Evolutionary conservation across 2,329 filamentous ascomycete genomes (phyloP), one percentile per base, ranked within the genome.

Genomic region (Cordyceps javanica): DNA sequence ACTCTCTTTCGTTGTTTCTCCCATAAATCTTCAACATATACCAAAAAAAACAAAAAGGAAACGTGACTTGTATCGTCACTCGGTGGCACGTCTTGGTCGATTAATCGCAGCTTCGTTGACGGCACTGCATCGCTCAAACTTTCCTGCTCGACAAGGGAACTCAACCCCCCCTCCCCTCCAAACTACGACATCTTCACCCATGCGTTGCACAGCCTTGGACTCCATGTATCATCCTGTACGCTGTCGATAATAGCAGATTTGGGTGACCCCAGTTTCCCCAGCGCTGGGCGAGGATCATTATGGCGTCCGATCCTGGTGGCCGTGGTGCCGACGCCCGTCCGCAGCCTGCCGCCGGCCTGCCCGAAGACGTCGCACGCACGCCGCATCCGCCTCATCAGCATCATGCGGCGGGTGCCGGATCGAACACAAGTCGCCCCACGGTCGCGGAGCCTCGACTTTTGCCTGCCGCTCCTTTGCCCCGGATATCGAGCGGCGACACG

Each of bases 171-270:
- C 44, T 30, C 23, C n/a, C 34, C 25, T 10, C n/a, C n/a, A n/a
- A n/a, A n/a, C n/a, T 30, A 34, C 49, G n/a, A 39, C 49, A 39
- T 28, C 49, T 39, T 54, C 51, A 41, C 21, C 38, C 51, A 54
- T 54, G 51, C 8, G 51, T 54, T 11, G 16, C 39, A 44, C 39
- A 54, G 30, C 51, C 39, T 45, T 16, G n/a, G 26, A 44, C 51
- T 45, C 19, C 14, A 55, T 55, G 53, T 16, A 55, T 38, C 53
- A 46, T 39, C 53, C 42, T 48, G 42, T 16, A 23, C 53, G 42
- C 30, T 30, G 53, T 13, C 53, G 53, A 48, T 28, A 55, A 39
- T 38, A 55, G 42, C 7, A 48, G 28, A 46, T 10, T 19, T 30
- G 14, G 30, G n/a, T n/a, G n/a, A n/a, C n/a, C n/a, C n/a, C n/a